These are phyloP conservation scores for Caryopteris hybrid DNA, from an alignment of 305 asterid genomes.

Conservation along the genomic window DNA sequence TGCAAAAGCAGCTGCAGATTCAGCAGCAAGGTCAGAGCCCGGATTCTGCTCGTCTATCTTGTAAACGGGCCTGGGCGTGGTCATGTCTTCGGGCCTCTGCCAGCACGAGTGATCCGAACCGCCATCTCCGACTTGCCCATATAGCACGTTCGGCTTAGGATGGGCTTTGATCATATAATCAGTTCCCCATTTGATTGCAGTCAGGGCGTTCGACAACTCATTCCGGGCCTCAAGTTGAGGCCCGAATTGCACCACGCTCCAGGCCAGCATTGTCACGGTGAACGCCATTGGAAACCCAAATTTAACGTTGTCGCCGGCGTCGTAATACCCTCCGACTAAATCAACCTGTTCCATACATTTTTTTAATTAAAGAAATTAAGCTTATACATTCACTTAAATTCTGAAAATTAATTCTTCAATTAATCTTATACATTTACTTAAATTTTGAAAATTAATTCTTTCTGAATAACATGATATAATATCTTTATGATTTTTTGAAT, in stretches of 20 bases:
- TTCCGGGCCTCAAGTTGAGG: slow-evolving; percentile 1
- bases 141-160: slow-evolving; percentile 39
- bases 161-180: slow-evolving; percentile 35
- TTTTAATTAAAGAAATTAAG: too few relatives aligned
- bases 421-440: too few relatives aligned
- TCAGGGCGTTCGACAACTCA: slow-evolving; percentile 9
- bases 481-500: too few relatives aligned
- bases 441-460: too few relatives aligned
- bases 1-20: slow-evolving; percentile 63
- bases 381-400: too few relatives aligned
- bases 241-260: slow-evolving; percentile 25
- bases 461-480: too few relatives aligned
- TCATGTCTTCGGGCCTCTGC: slow-evolving; percentile 84
- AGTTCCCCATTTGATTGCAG: slow-evolving; percentile 20
- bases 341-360: slow-evolving; percentile 16
- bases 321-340: slow-evolving; percentile 26
- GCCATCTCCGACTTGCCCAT: slow-evolving; percentile 65
- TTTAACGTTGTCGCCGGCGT: slow-evolving; percentile 26
- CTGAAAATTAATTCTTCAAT: too few relatives aligned
- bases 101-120: slow-evolving; percentile 57
- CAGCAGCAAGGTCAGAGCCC: slow-evolving; percentile 70
- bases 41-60: slow-evolving; percentile 50
- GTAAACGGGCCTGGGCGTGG: slow-evolving; percentile 43
- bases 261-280: slow-evolving; percentile 18
- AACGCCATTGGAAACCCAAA: slow-evolving; percentile 29